Evolutionary conservation across 441 rosid genomes (phyloP).

Genomic region (Aleurites moluccanus): DNA sequence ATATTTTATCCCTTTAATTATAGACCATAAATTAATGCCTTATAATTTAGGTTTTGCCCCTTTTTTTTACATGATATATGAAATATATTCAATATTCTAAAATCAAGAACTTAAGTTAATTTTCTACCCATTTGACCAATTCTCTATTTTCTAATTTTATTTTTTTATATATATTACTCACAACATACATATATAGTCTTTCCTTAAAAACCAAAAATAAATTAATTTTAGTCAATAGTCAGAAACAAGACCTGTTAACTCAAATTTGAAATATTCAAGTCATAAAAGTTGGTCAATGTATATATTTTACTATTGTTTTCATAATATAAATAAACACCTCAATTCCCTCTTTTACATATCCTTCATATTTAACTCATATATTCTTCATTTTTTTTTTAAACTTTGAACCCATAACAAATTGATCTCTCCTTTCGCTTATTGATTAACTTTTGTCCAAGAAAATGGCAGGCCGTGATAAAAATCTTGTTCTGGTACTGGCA

Average conservation of each 20-base stretch:
- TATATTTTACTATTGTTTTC: background rate
- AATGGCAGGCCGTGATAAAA: background rate
- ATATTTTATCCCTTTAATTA: background rate
- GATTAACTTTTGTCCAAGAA: background rate
- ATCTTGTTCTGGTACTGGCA: background rate
- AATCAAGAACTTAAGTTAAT: background rate
- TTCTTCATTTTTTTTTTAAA: background rate
- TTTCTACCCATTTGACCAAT: background rate
- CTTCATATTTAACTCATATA: background rate
- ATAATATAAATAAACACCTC: background rate
- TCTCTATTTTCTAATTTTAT: background rate
- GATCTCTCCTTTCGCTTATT: background rate
- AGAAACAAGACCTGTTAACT: background rate
- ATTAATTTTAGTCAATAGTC: background rate
- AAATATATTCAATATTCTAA: background rate
- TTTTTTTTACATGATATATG: background rate
- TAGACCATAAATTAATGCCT: background rate
- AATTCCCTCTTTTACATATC: background rate
- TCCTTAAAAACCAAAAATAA: no score
- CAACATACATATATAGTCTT: no score
- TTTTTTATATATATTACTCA: background rate
- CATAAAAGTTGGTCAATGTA: background rate
- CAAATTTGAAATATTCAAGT: conserved; percentile 15
- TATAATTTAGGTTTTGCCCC: background rate
- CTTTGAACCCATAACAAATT: background rate